These are phyloP conservation scores for Saprolegnia parasitica DNA, from an alignment of 352 stramenopile genomes.

Conservation along the genomic window DNA sequence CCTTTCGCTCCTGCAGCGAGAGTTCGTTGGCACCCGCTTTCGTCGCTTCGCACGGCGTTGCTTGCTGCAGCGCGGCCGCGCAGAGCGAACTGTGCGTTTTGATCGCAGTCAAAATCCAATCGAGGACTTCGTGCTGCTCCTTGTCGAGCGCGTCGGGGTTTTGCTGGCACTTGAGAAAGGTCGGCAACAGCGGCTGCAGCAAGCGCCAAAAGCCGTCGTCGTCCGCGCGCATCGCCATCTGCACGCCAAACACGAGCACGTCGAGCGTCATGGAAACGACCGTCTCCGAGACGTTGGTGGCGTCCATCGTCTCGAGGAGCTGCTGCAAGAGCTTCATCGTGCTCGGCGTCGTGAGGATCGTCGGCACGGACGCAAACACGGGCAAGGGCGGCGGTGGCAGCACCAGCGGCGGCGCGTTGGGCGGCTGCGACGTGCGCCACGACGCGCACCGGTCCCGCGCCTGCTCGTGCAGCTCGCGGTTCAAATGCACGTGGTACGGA, in stretches of 20 bases:
- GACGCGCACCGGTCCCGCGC: slow-evolving; percentile 79
- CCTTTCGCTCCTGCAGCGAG: slow-evolving; percentile 71
- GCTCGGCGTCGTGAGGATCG: slow-evolving; percentile 60
- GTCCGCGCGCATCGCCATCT: slow-evolving; percentile 39
- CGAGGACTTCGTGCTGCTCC: slow-evolving; percentile 64
- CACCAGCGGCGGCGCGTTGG: slow-evolving; percentile 42
- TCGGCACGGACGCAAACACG: slow-evolving; percentile 53
- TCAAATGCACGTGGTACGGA: slow-evolving; percentile 82
- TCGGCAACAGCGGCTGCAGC: slow-evolving; percentile 38
- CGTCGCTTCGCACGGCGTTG: not conserved
- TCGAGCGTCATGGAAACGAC: slow-evolving; percentile 80
- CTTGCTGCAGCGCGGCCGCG: slow-evolving; percentile 36
- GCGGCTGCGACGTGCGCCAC: slow-evolving; percentile 38
- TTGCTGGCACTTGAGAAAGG: slow-evolving; percentile 37
- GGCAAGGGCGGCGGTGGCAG: slow-evolving; percentile 34
- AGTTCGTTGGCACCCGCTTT: slow-evolving; percentile 30
- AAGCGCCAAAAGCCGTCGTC: slow-evolving; percentile 47
- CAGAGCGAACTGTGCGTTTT: slow-evolving; percentile 42
- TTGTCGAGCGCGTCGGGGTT: slow-evolving; percentile 42
- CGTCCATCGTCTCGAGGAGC: slow-evolving; percentile 52
- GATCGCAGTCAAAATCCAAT: slow-evolving; percentile 72
- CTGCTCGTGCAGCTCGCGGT: slow-evolving; percentile 74
- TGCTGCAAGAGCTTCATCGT: slow-evolving; percentile 59
- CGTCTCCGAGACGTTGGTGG: slow-evolving; percentile 61
- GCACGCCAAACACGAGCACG: slow-evolving; percentile 70